Evolutionary conservation across 805 yeast genomes (phyloP).

Genomic region (Brettanomyces nanus): DNA sequence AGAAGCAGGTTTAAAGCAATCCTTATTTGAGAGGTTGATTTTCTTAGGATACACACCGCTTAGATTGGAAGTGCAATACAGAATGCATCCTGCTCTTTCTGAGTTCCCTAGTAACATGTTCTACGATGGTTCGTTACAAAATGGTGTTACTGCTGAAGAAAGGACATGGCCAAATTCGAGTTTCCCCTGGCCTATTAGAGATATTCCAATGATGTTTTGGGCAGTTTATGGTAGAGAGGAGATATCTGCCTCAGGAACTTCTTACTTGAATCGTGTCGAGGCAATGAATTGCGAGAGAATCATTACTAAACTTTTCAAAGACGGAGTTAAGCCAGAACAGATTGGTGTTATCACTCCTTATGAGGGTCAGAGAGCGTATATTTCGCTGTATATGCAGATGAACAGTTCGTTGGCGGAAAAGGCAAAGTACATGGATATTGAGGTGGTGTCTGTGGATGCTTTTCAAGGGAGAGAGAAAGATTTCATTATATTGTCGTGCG

Average conservation of each 20-base stretch:
- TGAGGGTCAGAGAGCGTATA: conserved; percentile 84
- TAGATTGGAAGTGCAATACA: conserved; percentile 83
- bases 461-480: conserved; percentile 55
- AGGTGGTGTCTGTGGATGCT: conserved; percentile 73
- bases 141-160: conserved; percentile 78
- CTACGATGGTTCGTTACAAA: conserved; percentile 86
- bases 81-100: conserved; percentile 86
- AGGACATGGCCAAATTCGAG: conserved; percentile 45
- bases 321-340: conserved; percentile 71
- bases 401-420: conserved; percentile 57
- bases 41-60: conserved; percentile 78
- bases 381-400: conserved; percentile 68
- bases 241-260: conserved; percentile 70
- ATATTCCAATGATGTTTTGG: conserved; percentile 95
- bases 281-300: conserved; percentile 83
- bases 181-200: conserved; percentile 89
- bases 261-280: conserved; percentile 78
- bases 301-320: conserved; percentile 62
- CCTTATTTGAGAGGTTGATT: conserved; percentile 80
- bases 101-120: conserved; percentile 89
- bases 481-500: conserved; percentile 43
- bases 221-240: conserved; percentile 85
- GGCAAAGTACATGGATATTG: conserved; percentile 61
- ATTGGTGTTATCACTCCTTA: conserved; percentile 94
- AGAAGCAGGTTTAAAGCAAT: conserved; percentile 79